Conservation (phyloP, 2,329 filamentous ascomycete genomes). For the Neofusicoccum cordaticola region DNA sequence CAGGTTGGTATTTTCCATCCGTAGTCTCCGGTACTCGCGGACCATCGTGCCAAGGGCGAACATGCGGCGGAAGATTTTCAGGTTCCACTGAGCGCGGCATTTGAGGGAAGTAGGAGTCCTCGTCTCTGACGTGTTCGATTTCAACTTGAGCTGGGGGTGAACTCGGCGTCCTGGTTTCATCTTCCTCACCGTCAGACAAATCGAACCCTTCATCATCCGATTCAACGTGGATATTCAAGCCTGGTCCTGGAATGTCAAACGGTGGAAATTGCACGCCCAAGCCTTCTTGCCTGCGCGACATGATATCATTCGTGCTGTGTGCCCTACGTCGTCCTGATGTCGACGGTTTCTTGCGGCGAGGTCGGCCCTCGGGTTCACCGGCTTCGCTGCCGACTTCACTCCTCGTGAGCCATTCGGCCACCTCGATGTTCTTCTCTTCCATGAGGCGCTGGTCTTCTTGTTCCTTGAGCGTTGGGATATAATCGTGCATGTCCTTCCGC, state of each 20-base stretch:
- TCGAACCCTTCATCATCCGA: slow-evolving; percentile 33
- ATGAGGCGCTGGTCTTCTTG: slow-evolving; percentile 46
- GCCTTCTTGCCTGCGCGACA: slow-evolving; percentile 19
- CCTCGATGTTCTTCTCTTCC: slow-evolving; percentile 53
- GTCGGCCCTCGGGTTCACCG: background rate
- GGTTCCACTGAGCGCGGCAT: background rate
- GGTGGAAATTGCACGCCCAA: slow-evolving; percentile 32
- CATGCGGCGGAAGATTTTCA: slow-evolving; percentile 27
- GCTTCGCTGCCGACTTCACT: slow-evolving; percentile 25
- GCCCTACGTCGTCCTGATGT: slow-evolving; percentile 39
- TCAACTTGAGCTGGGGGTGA: slow-evolving; percentile 32
- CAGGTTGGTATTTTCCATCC: slow-evolving; percentile 45
- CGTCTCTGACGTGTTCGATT: slow-evolving; percentile 11
- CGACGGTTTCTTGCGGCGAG: slow-evolving; percentile 27
- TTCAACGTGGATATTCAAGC: slow-evolving; percentile 40
- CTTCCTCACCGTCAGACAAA: slow-evolving; percentile 30
- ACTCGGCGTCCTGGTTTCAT: slow-evolving; percentile 24
- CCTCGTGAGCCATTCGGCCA: slow-evolving; percentile 52
- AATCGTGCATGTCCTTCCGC: slow-evolving; percentile 41
- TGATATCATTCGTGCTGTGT: slow-evolving; percentile 45
- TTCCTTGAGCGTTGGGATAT: slow-evolving; percentile 51
- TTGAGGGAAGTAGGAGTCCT: slow-evolving; percentile 30
- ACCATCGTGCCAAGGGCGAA: slow-evolving; percentile 48
- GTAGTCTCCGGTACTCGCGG: slow-evolving; percentile 32
- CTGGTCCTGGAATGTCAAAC: slow-evolving; percentile 50